These are phyloP conservation scores for Oryza rufipogon DNA, from an alignment of 176 grass and related monocot species.

Conservation along the genomic window DNA sequence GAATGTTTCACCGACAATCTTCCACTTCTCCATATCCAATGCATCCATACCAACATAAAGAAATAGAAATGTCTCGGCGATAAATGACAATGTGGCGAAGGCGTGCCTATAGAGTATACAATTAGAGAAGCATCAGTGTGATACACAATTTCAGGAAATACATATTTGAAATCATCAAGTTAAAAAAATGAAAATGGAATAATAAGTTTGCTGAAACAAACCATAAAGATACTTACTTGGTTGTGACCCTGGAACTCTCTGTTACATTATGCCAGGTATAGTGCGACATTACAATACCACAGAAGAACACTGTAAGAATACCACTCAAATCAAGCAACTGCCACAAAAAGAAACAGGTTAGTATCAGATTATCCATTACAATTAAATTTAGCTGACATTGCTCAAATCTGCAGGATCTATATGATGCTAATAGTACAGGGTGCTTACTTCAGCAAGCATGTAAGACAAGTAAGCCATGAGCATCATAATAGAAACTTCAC, in stretches of 20 bases:
- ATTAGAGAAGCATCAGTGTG: slow-evolving; percentile 6
- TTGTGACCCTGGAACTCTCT: slow-evolving; percentile 94
- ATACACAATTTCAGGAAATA: not conserved
- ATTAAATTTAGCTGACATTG: not conserved
- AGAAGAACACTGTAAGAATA: slow-evolving; percentile 96
- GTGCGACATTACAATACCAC: slow-evolving; percentile 92
- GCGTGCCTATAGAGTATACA: slow-evolving; percentile 57
- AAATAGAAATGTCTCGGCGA: slow-evolving; percentile 85
- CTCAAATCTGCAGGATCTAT: slow-evolving; percentile 20
- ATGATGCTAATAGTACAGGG: slow-evolving; percentile 21
- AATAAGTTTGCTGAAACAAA: slow-evolving; percentile 27
- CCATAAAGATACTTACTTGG: slow-evolving; percentile 63
- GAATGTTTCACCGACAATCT: slow-evolving; percentile 63
- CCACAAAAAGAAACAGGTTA: slow-evolving; percentile 39
- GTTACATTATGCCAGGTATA: slow-evolving; percentile 99
- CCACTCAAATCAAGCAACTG: slow-evolving; percentile 93
- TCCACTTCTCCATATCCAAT: slow-evolving; percentile 96
- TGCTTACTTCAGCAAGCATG: slow-evolving; percentile 89
- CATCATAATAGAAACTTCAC: slow-evolving; percentile 96
- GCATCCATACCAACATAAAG: slow-evolving; percentile 98
- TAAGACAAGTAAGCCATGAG: slow-evolving; percentile 98
- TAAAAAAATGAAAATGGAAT: slow-evolving; percentile 18
- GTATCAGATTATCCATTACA: not conserved
- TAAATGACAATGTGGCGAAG: slow-evolving; percentile 93
- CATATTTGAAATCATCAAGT: not conserved